A percentile compares a stretch with the other conserved stretches of the same genome.
phyloP scores from a whole-genome alignment of 352 stramenopile genomes.

The Pythium coloratum region DNA sequence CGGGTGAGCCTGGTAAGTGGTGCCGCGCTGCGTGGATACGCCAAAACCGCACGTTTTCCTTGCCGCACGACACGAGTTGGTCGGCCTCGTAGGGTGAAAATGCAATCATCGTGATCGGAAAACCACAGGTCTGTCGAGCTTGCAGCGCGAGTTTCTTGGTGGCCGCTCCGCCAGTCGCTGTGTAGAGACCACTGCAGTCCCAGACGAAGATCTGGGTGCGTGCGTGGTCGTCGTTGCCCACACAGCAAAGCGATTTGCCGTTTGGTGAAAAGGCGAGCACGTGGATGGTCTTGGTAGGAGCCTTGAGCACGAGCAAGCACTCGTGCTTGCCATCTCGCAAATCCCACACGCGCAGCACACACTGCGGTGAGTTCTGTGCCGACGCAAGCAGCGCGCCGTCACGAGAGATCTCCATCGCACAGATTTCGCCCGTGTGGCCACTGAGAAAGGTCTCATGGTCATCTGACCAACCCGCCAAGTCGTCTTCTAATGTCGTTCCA shows the following conservation, averaged over 20 bases:
- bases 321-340: constrained; percentile 33
- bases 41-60: constrained; percentile 93
- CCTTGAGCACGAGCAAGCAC: constrained; percentile 46
- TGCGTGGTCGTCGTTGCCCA: constrained; percentile 60
- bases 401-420: constrained; percentile 39
- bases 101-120: constrained; percentile 59
- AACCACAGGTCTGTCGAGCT: constrained; percentile 87
- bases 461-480: constrained; percentile 5
- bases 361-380: constrained; percentile 31
- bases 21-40: constrained; percentile 46
- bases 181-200: constrained; percentile 43
- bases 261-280: constrained; percentile 49
- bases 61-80: constrained; percentile 87
- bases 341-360: constrained; percentile 60
- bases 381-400: constrained; percentile 50
- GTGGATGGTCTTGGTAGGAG: constrained; percentile 46
- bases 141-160: constrained; percentile 41
- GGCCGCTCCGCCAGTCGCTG: background rate
- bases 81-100: constrained; percentile 86
- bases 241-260: constrained; percentile 40
- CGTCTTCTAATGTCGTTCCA: background rate
- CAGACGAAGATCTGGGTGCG: constrained; percentile 80
- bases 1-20: constrained; percentile 76
- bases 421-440: constrained; percentile 28
- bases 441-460: constrained; percentile 29